Evolutionary conservation across 345 rosid genomes (phyloP).

Genomic region (Gossypium thurberi): DNA sequence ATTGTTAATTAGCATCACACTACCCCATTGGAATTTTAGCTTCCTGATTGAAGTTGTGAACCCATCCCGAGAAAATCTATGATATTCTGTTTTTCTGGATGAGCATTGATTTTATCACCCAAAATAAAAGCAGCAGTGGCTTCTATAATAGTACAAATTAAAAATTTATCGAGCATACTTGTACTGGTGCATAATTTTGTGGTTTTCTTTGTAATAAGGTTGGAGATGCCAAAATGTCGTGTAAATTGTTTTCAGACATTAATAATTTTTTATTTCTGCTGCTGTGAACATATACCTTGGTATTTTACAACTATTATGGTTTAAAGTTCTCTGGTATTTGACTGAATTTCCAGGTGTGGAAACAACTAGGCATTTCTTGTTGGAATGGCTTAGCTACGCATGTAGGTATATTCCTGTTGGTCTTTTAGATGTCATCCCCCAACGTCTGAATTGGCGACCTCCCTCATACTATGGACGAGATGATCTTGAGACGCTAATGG

Average conservation of each 20-base stretch:
- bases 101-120: not conserved
- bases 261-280: not conserved
- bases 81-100: not conserved
- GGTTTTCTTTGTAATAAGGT: not conserved
- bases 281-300: not conserved
- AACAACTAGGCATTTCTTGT: slow-evolving; percentile 83
- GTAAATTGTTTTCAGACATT: not conserved
- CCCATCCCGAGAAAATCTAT: not conserved
- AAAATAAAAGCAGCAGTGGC: not conserved
- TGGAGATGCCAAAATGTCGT: not conserved
- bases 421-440: slow-evolving; percentile 78
- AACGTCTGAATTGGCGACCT: slow-evolving; percentile 80
- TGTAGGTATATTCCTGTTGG: slow-evolving; percentile 82
- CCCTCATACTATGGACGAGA: slow-evolving; percentile 88
- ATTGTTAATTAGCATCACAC: not conserved
- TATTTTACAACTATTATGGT: not conserved
- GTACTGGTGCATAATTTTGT: not conserved
- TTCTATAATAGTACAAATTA: no score
- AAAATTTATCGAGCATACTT: no score
- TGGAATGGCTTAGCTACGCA: slow-evolving; percentile 93
- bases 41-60: not conserved
- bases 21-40: not conserved
- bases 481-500: slow-evolving; percentile 95
- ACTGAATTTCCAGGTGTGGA: slow-evolving; percentile 57
- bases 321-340: not conserved